Conservation (phyloP, 2,329 filamentous ascomycete genomes). For the Claviceps quebecensis region DNA sequence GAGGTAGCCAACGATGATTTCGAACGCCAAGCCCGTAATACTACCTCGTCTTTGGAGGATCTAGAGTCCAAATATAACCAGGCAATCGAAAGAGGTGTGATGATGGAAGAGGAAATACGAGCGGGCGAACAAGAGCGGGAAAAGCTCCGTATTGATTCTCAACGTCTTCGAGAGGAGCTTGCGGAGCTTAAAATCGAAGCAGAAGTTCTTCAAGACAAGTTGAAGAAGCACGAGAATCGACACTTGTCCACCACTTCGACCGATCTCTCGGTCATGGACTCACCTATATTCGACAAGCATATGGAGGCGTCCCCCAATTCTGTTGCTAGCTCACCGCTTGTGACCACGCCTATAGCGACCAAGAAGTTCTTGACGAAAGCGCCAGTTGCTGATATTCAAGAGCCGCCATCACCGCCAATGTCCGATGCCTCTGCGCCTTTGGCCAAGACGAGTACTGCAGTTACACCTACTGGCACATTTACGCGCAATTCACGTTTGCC, state of each 20-base stretch:
- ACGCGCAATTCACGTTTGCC: slow-evolving; percentile 39
- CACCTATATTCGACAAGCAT: slow-evolving; percentile 57
- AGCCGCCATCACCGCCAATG: slow-evolving; percentile 85
- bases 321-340: slow-evolving; percentile 82
- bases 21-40: slow-evolving; percentile 89
- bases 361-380: slow-evolving; percentile 48
- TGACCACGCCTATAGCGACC: slow-evolving; percentile 66
- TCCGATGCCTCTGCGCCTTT: slow-evolving; percentile 64
- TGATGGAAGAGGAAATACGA: slow-evolving; percentile 92
- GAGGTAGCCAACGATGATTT: slow-evolving; percentile 98
- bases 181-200: slow-evolving; percentile 89
- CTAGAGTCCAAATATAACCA: slow-evolving; percentile 95
- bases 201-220: slow-evolving; percentile 87
- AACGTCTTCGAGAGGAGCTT: slow-evolving; percentile 79
- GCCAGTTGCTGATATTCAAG: slow-evolving; percentile 52
- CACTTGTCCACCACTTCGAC: slow-evolving; percentile 47
- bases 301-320: slow-evolving; percentile 64
- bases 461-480: slow-evolving; percentile 15
- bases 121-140: slow-evolving; percentile 87
- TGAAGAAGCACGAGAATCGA: slow-evolving; percentile 54
- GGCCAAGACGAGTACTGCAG: slow-evolving; percentile 35
- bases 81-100: slow-evolving; percentile 77
- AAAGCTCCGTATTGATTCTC: slow-evolving; percentile 72
- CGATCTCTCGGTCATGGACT: slow-evolving; percentile 49
- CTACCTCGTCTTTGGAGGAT: slow-evolving; percentile 89